These are phyloP conservation scores for Phytophthora macrochlamydospora DNA, from an alignment of 352 stramenopile genomes.

Conservation along the genomic window DNA sequence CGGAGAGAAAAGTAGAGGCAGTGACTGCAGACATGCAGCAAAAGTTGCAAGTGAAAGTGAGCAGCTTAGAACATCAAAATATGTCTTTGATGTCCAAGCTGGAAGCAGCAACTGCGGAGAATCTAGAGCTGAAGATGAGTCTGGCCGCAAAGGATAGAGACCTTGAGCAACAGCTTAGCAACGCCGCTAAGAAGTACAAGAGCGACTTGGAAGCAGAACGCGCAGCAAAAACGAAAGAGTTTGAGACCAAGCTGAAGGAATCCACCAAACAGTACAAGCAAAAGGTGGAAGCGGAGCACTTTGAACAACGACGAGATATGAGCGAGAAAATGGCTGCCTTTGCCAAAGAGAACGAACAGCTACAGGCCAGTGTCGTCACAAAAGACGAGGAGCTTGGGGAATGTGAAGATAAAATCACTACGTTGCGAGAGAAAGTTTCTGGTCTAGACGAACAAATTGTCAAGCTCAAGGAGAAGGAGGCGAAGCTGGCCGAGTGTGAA, in stretches of 20 bases:
- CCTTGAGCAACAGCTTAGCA: conserved; percentile 16
- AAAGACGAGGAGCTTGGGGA: conserved; percentile 29
- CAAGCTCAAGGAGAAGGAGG: not conserved
- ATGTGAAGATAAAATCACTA: conserved; percentile 29
- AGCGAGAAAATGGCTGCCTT: conserved; percentile 42
- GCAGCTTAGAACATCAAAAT: conserved; percentile 31
- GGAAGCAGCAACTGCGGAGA: conserved; percentile 21
- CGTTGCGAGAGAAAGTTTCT: conserved; percentile 23
- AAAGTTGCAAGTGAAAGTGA: conserved; percentile 16
- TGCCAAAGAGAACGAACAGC: conserved; percentile 32
- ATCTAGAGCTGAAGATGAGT: conserved; percentile 24
- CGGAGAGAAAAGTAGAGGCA: conserved; percentile 11
- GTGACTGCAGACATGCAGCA: conserved; percentile 17
- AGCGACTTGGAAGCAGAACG: conserved; percentile 12
- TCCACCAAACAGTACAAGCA: conserved; percentile 35
- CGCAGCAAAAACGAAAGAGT: conserved; percentile 18
- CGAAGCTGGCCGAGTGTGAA: conserved; percentile 6
- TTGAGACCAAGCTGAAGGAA: conserved; percentile 31
- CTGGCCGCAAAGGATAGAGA: conserved; percentile 23
- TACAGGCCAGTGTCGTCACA: conserved; percentile 17
- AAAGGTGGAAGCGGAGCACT: conserved; percentile 39
- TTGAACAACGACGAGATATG: conserved; percentile 38
- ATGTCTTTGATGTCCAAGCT: conserved; percentile 31
- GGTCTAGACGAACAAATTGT: conserved; percentile 8
- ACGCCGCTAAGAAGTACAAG: conserved; percentile 23